These are phyloP conservation scores for Dalechampia spathulata DNA, from an alignment of 441 rosid genomes.

Conservation along the genomic window DNA sequence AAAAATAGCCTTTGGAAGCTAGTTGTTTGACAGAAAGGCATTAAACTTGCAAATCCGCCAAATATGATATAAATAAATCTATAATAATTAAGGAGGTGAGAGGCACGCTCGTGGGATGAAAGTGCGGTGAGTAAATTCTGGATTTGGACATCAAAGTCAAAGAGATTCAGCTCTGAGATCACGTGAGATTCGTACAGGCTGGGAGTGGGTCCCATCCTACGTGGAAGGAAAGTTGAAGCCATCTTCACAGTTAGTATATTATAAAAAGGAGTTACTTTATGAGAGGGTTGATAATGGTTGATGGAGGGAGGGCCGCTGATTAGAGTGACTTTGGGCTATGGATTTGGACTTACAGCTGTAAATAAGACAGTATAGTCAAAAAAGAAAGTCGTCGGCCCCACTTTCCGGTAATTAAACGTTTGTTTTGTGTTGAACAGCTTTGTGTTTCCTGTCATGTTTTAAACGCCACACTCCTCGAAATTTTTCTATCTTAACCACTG, in stretches of 20 bases:
- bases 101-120: conserved; percentile 12
- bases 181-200: conserved; percentile 66
- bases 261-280: background rate
- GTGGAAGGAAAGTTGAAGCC: conserved; percentile 31
- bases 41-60: no score
- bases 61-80: no score
- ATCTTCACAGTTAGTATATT: conserved; percentile 11
- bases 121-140: background rate
- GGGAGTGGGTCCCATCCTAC: conserved; percentile 40
- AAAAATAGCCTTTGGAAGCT: no score
- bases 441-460: conserved; percentile 40
- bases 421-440: conserved; percentile 42
- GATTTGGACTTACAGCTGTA: conserved; percentile 41
- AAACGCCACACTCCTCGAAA: conserved; percentile 26
- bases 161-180: conserved; percentile 31
- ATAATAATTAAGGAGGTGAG: conserved; percentile 1
- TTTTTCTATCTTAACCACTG: background rate
- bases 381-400: conserved; percentile 23
- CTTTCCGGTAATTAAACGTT: conserved; percentile 28
- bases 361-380: conserved; percentile 22
- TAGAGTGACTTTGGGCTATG: conserved; percentile 8
- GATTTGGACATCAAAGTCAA: conserved; percentile 27
- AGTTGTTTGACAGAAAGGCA: no score
- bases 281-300: conserved; percentile 16
- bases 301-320: conserved; percentile 42